Evolutionary conservation across 371 early-diverging fungal species (phyloP), one percentile per base, ranked within the genome.

Genomic region (Coemansia sp.): DNA sequence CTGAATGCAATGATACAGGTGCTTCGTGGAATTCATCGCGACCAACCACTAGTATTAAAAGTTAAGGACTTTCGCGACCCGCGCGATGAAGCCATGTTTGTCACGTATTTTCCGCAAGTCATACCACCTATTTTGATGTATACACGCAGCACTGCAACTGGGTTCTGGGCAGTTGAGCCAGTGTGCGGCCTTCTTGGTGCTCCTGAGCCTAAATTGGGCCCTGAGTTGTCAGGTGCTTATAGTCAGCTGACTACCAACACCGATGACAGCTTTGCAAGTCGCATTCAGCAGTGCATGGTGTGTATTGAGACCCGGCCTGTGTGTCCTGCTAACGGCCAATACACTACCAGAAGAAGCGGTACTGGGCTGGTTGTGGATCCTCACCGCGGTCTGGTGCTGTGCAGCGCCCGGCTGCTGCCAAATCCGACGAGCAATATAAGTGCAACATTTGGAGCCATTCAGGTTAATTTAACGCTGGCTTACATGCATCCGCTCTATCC

Each of bases 1-100:
- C 69, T 96, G 42, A 91, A 93, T 39, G 89, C 88, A 12, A 89
- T 96, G 74, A 82, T 93, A 39, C 72, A 82, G 0, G 90, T 86
- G 2, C 72, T 93, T 42, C 70, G 82, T 16, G 66, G 60, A 0
- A 71, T 94, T 8, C 42, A 25, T 14, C 53, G 65, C 14, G 62
- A 44, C 11, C 25, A 69, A 2, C 86, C 87, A 8, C 48, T 69
- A 3, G 77, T 80, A 7, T 84, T 87, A n/a, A 83, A 84, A 40
- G 71, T 84, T 50, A 84, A 84, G 25, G 84, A 87, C 69, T 84
- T 86, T 40, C 83, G 83, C 65, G 64, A 61, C 2, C 42, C 56
- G 20, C 73, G 70, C 37, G 53, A 69, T 7, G 64, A 73, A 23
- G 47, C 52, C 1, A 57, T 73, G 14, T 51, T 61, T 54, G 54